Percentiles rank a stretch among this genome's conserved stretches.
Evolutionary conservation across 2,329 filamentous ascomycete species (phyloP).

Genomic region (Periconia digitata): DNA sequence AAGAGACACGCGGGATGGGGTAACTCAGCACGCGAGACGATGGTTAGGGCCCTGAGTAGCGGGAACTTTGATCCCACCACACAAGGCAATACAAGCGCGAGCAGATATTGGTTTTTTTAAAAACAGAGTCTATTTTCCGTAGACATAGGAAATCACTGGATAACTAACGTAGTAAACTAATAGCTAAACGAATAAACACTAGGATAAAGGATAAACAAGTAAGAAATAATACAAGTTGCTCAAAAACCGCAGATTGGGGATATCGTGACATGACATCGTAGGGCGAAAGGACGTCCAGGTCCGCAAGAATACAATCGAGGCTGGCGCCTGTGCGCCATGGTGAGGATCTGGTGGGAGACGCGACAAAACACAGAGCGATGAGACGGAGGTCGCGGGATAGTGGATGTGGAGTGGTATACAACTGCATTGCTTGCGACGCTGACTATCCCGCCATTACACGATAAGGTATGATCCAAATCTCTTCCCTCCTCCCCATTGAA

Average conservation of each 20-base stretch:
- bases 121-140: too few relatives aligned
- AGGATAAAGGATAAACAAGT: background rate
- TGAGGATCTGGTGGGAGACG: background rate
- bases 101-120: too few relatives aligned
- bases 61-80: too few relatives aligned
- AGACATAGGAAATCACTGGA: too few relatives aligned
- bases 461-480: constrained; percentile 23
- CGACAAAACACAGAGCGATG: constrained; percentile 23
- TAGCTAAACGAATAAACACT: background rate
- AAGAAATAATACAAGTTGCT: background rate
- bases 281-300: constrained; percentile 5
- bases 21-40: too few relatives aligned
- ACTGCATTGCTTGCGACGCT: constrained; percentile 43
- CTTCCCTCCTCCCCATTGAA: constrained; percentile 15
- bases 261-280: constrained; percentile 13
- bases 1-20: too few relatives aligned
- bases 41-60: too few relatives aligned
- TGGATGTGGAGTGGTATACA: constrained; percentile 25
- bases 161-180: too few relatives aligned
- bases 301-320: background rate
- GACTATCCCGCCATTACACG: constrained; percentile 40
- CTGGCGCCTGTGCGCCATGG: background rate
- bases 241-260: constrained; percentile 4
- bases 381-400: constrained; percentile 19
- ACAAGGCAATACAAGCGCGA: too few relatives aligned